Base-by-base conservation (phyloP, 2,329 filamentous ascomycete species). In the Magnaporthales sp. region DNA sequence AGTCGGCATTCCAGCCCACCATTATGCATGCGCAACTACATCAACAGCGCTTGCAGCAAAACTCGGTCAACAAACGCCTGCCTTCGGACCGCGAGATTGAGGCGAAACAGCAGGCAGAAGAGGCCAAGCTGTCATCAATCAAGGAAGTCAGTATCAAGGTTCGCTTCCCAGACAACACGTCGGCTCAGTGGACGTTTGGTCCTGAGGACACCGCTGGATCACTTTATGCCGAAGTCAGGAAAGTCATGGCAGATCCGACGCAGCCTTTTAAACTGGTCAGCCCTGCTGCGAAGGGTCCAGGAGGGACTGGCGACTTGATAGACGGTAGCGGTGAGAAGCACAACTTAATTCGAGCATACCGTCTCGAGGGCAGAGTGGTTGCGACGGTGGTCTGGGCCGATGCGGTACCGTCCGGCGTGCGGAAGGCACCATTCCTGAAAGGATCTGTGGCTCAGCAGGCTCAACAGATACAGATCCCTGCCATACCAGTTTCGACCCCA, bases 141-240 rank as follows among this genome's bases (percentile, higher is more conserved):
- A 86, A 85, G 64, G 85, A 86, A 32, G 85, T 96, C 32, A 84
- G 87, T 30, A 83, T 98, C 69, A 92, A 91, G 70, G 85, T 97
- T 63, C 90, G 93, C 29, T 93, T 97, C 71, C 94, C 94, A 0
- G 93, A 98, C 74, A 91, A 93, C 71, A 91, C 88, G 67, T 88
- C 89, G 66, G 86, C 93, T 32, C 86, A 92, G 65, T 89, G 89
- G 78, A 84, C 83, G n/a, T 87, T 96, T 70, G 84, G 82, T 1
- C 86, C 87, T 24, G 75, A 80, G 1, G 89, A 93, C 66, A 92
- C 91, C 0, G 90, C 89, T 1, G 81, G 84, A 3, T 84, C 86
- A 64, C 80, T 99, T 1, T 92, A 98, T 77, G 80, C 82, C 15
- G 92, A 90, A 70, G 91, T 97, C 22, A 83, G 87, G 65, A 81